Evolutionary conservation across 305 asterid species (phyloP), one percentile per base, ranked within the genome.

Genomic region (Fraxinus ornus): DNA sequence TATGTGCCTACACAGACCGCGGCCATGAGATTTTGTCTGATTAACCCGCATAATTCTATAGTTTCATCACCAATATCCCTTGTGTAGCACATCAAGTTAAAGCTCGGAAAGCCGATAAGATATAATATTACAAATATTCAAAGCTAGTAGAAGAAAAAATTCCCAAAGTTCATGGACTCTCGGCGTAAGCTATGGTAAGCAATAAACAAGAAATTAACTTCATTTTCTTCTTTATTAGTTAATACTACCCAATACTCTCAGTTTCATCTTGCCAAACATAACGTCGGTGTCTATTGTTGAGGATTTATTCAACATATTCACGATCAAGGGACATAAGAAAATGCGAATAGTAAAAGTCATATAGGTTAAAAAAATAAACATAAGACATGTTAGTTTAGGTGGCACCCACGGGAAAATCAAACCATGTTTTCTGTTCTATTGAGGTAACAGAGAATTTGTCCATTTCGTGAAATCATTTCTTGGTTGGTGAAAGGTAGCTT

Each of bases 1-100:
- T 62, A 83, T 78, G 52, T 83, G 87, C n/a, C 85, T 89, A 15
- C 62, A 81, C 0, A 92, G 90, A 22, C 91, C 86, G 39, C 84
- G n/a, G 36, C 89, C 90, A 57, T 82, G 88, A 71, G 36, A 81
- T 13, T 86, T 86, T 2, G 82, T 22, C 86, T 85, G 85, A 84
- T 89, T 91, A 83, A 88, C 93, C 98, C 94, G 97, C 90, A 87
- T 80, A 26, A 62, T 57, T 33, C 35, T 4, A 39, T 1, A 36
- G 9, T 19, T 74, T 76, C 47, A 36, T 84, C 39, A 68, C 55
- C 37, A 36, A 71, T 17, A 21, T 24, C 79, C 22, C 9, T 33
- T 19, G 4, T 77, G 41, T 10, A 57, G 7, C 64, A 70, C 60
- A 66, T 77, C 33, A 39, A 33, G 44, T 32, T 49, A 80, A 60